Evolutionary conservation across 768 basidiomycete species (phyloP), one percentile per base, ranked within the genome.

Genomic region (Suillus sp.): DNA sequence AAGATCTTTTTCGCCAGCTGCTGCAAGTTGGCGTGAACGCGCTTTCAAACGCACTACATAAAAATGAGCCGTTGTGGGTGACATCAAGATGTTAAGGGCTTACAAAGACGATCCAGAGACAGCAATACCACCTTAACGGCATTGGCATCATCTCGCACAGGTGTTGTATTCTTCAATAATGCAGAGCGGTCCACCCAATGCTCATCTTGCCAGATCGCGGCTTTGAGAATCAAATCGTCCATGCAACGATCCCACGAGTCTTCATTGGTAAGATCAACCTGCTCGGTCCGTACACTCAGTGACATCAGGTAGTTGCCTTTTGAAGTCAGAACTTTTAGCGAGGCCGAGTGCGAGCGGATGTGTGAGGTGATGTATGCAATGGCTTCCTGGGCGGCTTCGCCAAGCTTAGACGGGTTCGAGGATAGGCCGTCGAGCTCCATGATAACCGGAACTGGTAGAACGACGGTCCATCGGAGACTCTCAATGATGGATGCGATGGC

Each of bases 371-470:
- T 84, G 70, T 93, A 97, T 0, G 80, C 66, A 64, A 97, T 79
- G 0, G 95, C 93, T 13, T 81, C 79, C 42, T 81, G 79, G 0
- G 97, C 95, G 0, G 92, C 86, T 53, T 86, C 83, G 45, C 90
- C 93, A 27, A 98, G 88, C 50, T 84, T 81, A 0, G 84, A 75
- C 0, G 84, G 76, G 66, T 91, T 89, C 62, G 79, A 75, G 1
- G 84, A 81, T 9, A 99, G 86, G n/a, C 95, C 95, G 67, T 99
- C 96, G 9, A 99, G 88, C 69, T 99, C 97, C 83, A 96, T 98
- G 71, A 99, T 85, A 65, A 97, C 96, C 0, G 95, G 96, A 3
- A 99, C 84, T 4, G 97, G 97, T 0, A 99, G 80, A 63, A 99
- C 81, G 53, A 96, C 82, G 0, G 93, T 97, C 95, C 95, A 99